phyloP scores from a whole-genome alignment of 2,329 filamentous ascomycete genomes.

The Fusarium miscanthi region DNA sequence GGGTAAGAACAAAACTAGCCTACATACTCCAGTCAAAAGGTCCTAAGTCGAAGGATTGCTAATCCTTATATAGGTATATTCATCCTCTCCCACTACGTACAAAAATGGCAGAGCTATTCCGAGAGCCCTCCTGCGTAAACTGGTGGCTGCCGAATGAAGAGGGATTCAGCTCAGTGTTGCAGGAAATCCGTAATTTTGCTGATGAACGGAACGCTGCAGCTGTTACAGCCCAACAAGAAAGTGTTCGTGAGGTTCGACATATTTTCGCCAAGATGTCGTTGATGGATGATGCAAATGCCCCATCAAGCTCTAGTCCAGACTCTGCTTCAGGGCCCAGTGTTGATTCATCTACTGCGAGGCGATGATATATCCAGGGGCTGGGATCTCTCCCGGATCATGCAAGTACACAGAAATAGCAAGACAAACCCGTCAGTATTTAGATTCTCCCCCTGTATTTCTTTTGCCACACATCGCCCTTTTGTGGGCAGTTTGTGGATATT shows the following conservation, averaged over 20 bases:
- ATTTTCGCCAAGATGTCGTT: conserved; percentile 72
- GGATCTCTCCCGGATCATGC: not conserved
- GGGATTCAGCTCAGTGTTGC: conserved; percentile 77
- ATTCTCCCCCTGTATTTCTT: not conserved
- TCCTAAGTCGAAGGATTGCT: not conserved
- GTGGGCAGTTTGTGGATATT: not conserved
- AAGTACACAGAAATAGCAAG: not conserved
- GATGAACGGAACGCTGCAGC: conserved; percentile 76
- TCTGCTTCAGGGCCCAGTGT: not conserved
- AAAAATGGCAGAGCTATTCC: conserved; percentile 81
- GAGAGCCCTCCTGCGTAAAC: conserved; percentile 74
- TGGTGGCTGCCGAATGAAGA: conserved; percentile 94
- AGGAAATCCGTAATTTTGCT: conserved; percentile 82
- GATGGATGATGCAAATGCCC: conserved; percentile 37
- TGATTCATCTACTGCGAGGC: not conserved
- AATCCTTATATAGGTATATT: conserved; percentile 73
- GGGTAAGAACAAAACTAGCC: conserved; percentile 68
- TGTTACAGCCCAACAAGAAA: conserved; percentile 68
- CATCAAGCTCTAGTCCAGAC: not conserved
- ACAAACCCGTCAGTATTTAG: not conserved
- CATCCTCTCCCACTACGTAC: conserved; percentile 79
- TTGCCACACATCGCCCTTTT: not conserved
- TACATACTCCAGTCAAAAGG: not conserved
- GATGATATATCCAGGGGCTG: not conserved
- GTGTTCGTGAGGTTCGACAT: conserved; percentile 78